These are phyloP conservation scores for Phytopythium helicoides DNA, from an alignment of 352 stramenopile genomes.

Conservation along the genomic window DNA sequence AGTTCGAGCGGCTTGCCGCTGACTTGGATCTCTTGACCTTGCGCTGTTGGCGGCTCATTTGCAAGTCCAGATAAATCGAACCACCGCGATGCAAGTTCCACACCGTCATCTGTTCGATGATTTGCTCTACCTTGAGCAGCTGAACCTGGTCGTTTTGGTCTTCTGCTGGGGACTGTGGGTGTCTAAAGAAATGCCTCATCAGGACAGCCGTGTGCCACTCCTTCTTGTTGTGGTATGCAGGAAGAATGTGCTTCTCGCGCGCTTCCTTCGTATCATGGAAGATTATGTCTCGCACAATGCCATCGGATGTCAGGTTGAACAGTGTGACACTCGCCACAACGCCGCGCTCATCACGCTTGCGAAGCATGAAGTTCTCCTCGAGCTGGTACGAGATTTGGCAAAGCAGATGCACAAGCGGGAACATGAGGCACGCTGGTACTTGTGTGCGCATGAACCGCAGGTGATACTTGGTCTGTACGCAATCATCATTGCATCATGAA, in stretches of 20 bases:
- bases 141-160: slow-evolving; percentile 73
- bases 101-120: slow-evolving; percentile 86
- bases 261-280: slow-evolving; percentile 87
- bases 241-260: slow-evolving; percentile 79
- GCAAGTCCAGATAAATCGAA: slow-evolving; percentile 84
- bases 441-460: slow-evolving; percentile 78
- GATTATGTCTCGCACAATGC: slow-evolving; percentile 83
- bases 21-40: slow-evolving; percentile 71
- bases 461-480: slow-evolving; percentile 77
- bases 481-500: slow-evolving; percentile 7
- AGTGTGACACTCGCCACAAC: slow-evolving; percentile 72
- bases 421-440: slow-evolving; percentile 78
- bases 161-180: slow-evolving; percentile 69
- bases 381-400: slow-evolving; percentile 90
- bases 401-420: slow-evolving; percentile 77
- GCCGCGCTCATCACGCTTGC: slow-evolving; percentile 79
- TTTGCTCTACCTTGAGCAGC: slow-evolving; percentile 84
- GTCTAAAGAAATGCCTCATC: slow-evolving; percentile 81
- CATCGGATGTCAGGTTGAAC: slow-evolving; percentile 87
- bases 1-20: slow-evolving; percentile 11
- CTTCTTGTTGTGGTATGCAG: slow-evolving; percentile 80
- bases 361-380: slow-evolving; percentile 80
- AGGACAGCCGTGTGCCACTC: slow-evolving; percentile 84
- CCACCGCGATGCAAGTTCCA: slow-evolving; percentile 82
- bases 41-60: slow-evolving; percentile 84